Percentiles rank a stretch among this genome's conserved stretches.
Conservation (phyloP, 768 basidiomycete genomes). For the Peribolospora kevripleyi region DNA sequence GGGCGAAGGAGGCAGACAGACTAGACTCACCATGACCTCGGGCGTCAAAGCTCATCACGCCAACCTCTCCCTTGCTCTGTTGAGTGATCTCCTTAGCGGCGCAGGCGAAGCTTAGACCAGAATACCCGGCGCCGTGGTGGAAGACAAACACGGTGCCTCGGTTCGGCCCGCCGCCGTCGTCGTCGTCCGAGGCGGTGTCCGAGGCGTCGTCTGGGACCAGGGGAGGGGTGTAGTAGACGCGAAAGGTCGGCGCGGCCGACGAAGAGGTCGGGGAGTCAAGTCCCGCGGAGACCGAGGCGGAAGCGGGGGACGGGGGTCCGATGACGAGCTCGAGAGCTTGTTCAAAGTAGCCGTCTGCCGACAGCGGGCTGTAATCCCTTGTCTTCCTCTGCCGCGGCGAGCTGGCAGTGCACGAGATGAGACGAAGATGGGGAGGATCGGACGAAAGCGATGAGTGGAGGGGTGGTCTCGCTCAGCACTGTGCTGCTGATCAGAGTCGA, state of each 20-base stretch:
- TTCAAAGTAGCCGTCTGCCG: constrained; percentile 47
- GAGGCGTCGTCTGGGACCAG: constrained; percentile 16
- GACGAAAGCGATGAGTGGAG: background rate
- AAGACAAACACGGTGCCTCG: constrained; percentile 51
- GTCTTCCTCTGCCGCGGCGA: constrained; percentile 20
- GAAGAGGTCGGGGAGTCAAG: background rate
- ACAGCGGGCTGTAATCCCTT: constrained; percentile 54
- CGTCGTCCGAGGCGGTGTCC: background rate
- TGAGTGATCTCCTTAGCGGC: constrained; percentile 54
- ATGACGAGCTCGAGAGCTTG: constrained; percentile 58
- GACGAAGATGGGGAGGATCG: constrained; percentile 4
- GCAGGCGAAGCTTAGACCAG: constrained; percentile 68
- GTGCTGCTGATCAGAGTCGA: background rate
- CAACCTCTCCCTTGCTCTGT: constrained; percentile 42
- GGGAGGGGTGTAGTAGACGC: constrained; percentile 66
- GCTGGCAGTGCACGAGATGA: constrained; percentile 7
- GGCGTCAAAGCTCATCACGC: constrained; percentile 58
- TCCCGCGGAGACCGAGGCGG: background rate
- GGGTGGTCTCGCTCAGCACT: background rate
- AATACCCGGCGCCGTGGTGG: constrained; percentile 92
- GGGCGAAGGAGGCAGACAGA: background rate
- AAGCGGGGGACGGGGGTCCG: constrained; percentile 6
- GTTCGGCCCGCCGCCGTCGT: constrained; percentile 1
- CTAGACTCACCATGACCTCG: constrained; percentile 52
- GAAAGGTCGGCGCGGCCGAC: constrained; percentile 35